Base-by-base conservation (phyloP, 441 rosid genomes). In the Eruca vesicaria region DNA sequence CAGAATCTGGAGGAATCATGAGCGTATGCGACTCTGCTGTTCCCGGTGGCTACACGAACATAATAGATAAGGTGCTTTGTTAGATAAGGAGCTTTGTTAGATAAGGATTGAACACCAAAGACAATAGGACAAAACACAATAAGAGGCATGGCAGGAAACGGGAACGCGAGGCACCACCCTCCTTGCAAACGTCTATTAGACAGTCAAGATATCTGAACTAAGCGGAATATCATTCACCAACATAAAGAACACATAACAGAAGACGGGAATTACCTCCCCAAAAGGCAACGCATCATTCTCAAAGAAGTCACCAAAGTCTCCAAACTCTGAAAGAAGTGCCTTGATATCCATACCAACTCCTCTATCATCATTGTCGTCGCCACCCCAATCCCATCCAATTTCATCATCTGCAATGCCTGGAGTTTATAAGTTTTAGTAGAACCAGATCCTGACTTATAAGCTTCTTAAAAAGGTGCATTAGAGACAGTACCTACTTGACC, bases 221-320 rank as follows among this genome's bases (percentile, higher is more conserved):
- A 71, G 26, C 20, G 0, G 43, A 64, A 11, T 16, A 56, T 64
- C 71, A 55, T 55, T 69, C 61, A 69, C 60, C 79, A 69, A 31
- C 59, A 63, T 16, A 76, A 19, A 23, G 60, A 64, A 8, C 2
- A 16, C 16, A 45, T 41, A 63, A 68, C 9, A 63, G 31, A 59
- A 70, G 73, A 65, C 55, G n/a, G 73, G 77, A 76, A 69, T 79
- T 89, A 97, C 99, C 98, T 97, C 99, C 85, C 99, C 99, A 73
- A 97, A 97, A 82, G 99, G 98, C 77, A 97, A 83, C 33, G 78
- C 88, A 63, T 97, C 99, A 68, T 90, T 93, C 86, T 91, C 98
- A 64, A 97, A 97, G 85, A 97, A 97, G 85, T 94, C 99, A 29
- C 98, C 97, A 77, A 97, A 97, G 83, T 94, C 99, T 82, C 99